Percentiles rank a stretch among this genome's conserved stretches.
Conservation (phyloP, 2,329 filamentous ascomycete genomes). For the Didymella lethalis region DNA sequence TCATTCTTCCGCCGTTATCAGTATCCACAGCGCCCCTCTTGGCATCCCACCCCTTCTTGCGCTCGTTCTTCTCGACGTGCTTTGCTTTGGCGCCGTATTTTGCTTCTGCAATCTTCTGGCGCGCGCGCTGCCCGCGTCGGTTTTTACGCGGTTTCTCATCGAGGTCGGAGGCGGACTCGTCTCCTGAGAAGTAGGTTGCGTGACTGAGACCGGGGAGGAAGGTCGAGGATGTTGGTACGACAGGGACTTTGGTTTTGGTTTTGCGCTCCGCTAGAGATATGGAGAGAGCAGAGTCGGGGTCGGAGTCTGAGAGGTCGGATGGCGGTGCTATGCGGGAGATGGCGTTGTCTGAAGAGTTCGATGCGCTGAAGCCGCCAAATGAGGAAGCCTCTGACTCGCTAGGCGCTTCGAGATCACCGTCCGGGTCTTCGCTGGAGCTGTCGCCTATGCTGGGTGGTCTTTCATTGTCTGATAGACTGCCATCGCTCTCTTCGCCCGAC, state of each 20-base stretch:
- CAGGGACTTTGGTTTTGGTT: slow-evolving; percentile 21
- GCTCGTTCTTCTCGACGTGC: slow-evolving; percentile 62
- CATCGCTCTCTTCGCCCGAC: slow-evolving; percentile 44
- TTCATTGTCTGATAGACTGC: slow-evolving; percentile 38
- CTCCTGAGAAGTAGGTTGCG: slow-evolving; percentile 81
- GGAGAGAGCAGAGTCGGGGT: slow-evolving; percentile 28
- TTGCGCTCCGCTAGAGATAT: slow-evolving; percentile 21
- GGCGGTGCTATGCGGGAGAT: slow-evolving; percentile 22
- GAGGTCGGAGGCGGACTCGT: slow-evolving; percentile 71
- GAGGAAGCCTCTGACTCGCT: slow-evolving; percentile 21
- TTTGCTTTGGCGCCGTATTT: slow-evolving; percentile 77
- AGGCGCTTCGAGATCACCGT: slow-evolving; percentile 30
- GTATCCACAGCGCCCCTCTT: slow-evolving; percentile 62
- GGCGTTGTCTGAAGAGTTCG: slow-evolving; percentile 7
- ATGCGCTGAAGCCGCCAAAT: slow-evolving; percentile 17
- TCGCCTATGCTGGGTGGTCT: slow-evolving; percentile 45
- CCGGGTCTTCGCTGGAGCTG: slow-evolving; percentile 32
- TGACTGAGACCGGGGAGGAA: slow-evolving; percentile 79
- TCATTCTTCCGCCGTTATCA: slow-evolving; percentile 27
- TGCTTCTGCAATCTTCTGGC: slow-evolving; percentile 80
- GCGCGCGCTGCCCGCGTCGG: slow-evolving; percentile 76
- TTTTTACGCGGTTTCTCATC: slow-evolving; percentile 71
- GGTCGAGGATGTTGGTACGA: slow-evolving; percentile 56
- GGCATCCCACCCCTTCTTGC: slow-evolving; percentile 66
- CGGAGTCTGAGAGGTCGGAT: slow-evolving; percentile 24